A percentile compares a stretch with the other conserved stretches of the same genome.
Conservation (phyloP, 306 rosid genomes). For the Oxytropis ochrocephala region DNA sequence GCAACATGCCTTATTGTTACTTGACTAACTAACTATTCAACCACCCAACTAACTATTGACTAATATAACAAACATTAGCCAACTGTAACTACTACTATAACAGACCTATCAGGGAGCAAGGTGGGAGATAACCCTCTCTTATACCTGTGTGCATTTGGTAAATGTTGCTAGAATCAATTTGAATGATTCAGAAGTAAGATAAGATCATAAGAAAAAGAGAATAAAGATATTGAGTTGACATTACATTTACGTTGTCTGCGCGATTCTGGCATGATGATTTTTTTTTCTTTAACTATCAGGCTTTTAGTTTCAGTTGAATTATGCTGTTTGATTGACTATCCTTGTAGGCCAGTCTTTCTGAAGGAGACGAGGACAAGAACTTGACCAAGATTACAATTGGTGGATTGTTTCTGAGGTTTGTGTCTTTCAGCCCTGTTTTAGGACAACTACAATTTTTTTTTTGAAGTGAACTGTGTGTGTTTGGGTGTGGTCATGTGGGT, state of each 20-base stretch:
- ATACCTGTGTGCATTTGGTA: not conserved
- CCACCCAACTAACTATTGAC: too few species aligned
- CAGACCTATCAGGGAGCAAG: too few species aligned
- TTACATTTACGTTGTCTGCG: not conserved
- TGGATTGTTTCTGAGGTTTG: slow-evolving; percentile 84
- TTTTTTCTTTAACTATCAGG: not conserved
- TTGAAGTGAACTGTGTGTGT: slow-evolving; percentile 10
- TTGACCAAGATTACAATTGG: slow-evolving; percentile 74
- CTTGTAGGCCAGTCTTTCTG: slow-evolving; percentile 78
- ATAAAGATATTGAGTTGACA: not conserved
- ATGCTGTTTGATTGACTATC: slow-evolving; percentile 25
- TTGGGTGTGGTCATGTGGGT: not conserved
- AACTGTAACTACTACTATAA: too few species aligned
- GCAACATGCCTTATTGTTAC: too few species aligned
- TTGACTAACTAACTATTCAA: too few species aligned
- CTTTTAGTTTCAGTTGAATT: slow-evolving; percentile 12
- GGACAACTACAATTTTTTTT: too few species aligned
- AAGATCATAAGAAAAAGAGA: not conserved
- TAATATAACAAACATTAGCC: too few species aligned
- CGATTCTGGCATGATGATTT: not conserved
- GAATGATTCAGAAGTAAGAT: not conserved
- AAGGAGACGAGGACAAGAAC: slow-evolving; percentile 74
- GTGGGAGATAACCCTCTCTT: slow-evolving; percentile 9
- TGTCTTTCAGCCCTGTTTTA: slow-evolving; percentile 23
- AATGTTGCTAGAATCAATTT: not conserved